Conservation (phyloP, 2,329 filamentous ascomycete genomes). For the Blumeria graminis region DNA sequence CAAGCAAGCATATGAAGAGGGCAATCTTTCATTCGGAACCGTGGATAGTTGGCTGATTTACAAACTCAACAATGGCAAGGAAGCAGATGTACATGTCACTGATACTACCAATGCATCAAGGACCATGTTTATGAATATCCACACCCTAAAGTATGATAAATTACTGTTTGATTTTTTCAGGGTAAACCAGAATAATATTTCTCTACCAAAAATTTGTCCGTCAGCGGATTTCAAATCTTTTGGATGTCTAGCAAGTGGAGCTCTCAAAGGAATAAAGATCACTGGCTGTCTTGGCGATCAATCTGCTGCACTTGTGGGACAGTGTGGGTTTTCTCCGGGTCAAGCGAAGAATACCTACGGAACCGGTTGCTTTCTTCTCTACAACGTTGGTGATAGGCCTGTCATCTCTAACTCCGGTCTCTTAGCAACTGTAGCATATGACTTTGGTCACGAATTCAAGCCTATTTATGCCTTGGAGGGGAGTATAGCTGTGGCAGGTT, state of each 20-base stretch:
- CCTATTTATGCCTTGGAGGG: slow-evolving; percentile 56
- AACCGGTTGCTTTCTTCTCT: slow-evolving; percentile 64
- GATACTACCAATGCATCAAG: slow-evolving; percentile 64
- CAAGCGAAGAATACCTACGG: slow-evolving; percentile 71
- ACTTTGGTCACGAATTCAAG: slow-evolving; percentile 39
- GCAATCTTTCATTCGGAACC: slow-evolving; percentile 52
- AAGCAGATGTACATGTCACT: slow-evolving; percentile 44
- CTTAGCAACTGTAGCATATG: slow-evolving; percentile 52
- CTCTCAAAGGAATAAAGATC: slow-evolving; percentile 42
- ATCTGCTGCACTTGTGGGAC: slow-evolving; percentile 57
- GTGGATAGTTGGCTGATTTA: slow-evolving; percentile 64
- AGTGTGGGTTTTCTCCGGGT: slow-evolving; percentile 53
- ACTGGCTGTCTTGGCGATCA: slow-evolving; percentile 63
- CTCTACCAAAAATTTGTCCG: slow-evolving; percentile 51
- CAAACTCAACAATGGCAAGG: slow-evolving; percentile 48
- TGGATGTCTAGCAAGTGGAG: slow-evolving; percentile 34
- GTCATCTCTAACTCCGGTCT: slow-evolving; percentile 59
- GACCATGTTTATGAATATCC: slow-evolving; percentile 72
- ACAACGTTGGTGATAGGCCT: slow-evolving; percentile 58
- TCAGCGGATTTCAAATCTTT: slow-evolving; percentile 48
- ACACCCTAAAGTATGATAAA: slow-evolving; percentile 51
- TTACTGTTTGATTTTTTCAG: slow-evolving; percentile 52
- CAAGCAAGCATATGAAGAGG: slow-evolving; percentile 44
- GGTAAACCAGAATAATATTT: slow-evolving; percentile 42
- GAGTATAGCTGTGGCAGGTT: slow-evolving; percentile 53